Percentiles rank a stretch among this genome's conserved stretches.
Conservation (phyloP, 2,329 filamentous ascomycete species). For the Xylaria sp. region DNA sequence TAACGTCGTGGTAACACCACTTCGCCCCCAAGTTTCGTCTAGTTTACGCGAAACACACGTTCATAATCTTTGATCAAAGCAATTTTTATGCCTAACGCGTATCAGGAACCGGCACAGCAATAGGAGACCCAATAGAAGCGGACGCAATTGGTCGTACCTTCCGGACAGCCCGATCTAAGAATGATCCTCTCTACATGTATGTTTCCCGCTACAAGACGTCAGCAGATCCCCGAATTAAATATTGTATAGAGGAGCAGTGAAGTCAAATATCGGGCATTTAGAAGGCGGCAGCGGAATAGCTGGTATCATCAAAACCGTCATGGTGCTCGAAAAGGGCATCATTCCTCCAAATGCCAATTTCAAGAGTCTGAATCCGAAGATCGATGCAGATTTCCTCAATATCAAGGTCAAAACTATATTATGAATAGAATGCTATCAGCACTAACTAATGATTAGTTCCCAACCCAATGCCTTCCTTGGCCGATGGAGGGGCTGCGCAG, state of each 20-base stretch:
- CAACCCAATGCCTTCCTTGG: conserved; percentile 1
- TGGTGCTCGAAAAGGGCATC: neutral
- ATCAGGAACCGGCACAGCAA: neutral
- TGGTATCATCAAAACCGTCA: neutral
- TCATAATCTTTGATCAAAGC: neutral
- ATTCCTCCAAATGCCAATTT: conserved; percentile 1
- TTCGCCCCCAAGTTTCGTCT: too few species aligned
- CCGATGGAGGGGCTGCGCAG: neutral
- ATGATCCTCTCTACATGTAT: neutral
- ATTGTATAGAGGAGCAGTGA: neutral
- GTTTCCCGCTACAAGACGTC: neutral
- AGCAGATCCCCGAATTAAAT: neutral
- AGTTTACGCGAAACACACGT: neutral
- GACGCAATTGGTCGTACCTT: neutral
- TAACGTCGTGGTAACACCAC: neutral
- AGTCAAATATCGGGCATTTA: conserved; percentile 2
- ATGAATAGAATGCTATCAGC: too few species aligned
- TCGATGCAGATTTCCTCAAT: neutral
- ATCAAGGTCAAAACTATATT: neutral
- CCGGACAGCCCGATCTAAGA: neutral
- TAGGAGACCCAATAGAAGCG: neutral
- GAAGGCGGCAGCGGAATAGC: neutral
- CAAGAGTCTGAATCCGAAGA: neutral
- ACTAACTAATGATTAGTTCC: neutral
- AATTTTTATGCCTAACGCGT: neutral